A percentile compares a stretch with the other conserved stretches of the same genome.
These are phyloP conservation scores for Plenodomus tracheiphilus DNA, from an alignment of 2,329 filamentous ascomycete species.

Conservation along the genomic window DNA sequence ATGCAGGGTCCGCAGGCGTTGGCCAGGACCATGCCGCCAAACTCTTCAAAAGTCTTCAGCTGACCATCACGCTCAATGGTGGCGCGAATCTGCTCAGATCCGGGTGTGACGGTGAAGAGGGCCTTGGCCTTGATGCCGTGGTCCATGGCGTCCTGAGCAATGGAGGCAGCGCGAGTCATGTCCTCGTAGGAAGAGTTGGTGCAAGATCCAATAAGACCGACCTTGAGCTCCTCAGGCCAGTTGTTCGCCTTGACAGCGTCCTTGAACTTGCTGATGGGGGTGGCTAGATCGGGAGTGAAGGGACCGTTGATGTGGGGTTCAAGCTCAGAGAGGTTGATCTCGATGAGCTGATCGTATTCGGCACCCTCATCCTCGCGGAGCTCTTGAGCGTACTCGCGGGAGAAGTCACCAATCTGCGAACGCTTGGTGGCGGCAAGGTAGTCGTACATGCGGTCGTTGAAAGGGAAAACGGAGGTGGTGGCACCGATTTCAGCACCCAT, in stretches of 20 bases:
- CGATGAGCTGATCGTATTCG: constrained; percentile 93
- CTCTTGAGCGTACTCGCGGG: constrained; percentile 80
- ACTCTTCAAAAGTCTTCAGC: constrained; percentile 92
- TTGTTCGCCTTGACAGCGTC: constrained; percentile 90
- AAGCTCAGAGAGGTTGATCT: constrained; percentile 92
- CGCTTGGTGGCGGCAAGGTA: constrained; percentile 93
- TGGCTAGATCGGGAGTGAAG: constrained; percentile 97
- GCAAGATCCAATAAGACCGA: constrained; percentile 96
- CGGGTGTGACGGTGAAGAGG: constrained; percentile 92
- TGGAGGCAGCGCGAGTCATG: constrained; percentile 90
- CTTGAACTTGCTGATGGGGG: constrained; percentile 96
- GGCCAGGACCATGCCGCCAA: constrained; percentile 90
- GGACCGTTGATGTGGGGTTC: constrained; percentile 99
- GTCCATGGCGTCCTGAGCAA: constrained; percentile 85
- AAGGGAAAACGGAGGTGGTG: constrained; percentile 94
- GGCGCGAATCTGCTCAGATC: constrained; percentile 91
- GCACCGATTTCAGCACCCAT: constrained; percentile 66
- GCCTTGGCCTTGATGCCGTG: constrained; percentile 94
- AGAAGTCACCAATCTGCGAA: constrained; percentile 85
- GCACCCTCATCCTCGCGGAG: constrained; percentile 86
- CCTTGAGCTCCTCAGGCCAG: constrained; percentile 96
- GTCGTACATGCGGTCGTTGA: constrained; percentile 97
- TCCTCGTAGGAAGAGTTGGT: constrained; percentile 90
- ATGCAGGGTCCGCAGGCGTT: constrained; percentile 79
- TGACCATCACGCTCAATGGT: constrained; percentile 88